Conservation (phyloP, 257 asterid genomes). For the Anisodus tanguticus region DNA sequence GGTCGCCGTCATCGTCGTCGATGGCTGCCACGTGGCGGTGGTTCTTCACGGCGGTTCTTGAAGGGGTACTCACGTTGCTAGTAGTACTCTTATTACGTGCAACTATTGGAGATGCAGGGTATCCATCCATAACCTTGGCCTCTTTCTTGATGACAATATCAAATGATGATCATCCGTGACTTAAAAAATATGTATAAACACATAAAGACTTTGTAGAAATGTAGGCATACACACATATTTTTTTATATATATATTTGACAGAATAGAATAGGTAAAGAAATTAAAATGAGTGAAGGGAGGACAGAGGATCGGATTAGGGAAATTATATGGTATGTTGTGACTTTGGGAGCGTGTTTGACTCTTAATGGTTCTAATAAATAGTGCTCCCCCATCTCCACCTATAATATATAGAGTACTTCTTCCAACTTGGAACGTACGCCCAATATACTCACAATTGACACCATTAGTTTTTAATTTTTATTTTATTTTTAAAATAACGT, state of each 20-base stretch:
- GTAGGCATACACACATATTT: background rate
- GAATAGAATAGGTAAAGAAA: background rate
- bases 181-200: background rate
- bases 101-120: slow-evolving; percentile 32
- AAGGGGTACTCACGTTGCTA: background rate
- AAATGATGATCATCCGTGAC: background rate
- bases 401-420: background rate
- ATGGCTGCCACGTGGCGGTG: slow-evolving; percentile 29
- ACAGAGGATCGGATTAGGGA: background rate
- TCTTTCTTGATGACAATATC: slow-evolving; percentile 22
- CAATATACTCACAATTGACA: background rate
- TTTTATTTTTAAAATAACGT: slow-evolving; percentile 35
- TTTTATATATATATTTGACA: background rate
- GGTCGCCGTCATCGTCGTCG: slow-evolving; percentile 40
- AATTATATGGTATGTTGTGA: background rate
- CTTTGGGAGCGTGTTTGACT: background rate
- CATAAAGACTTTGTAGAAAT: background rate
- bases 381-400: background rate
- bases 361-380: background rate
- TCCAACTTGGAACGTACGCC: background rate
- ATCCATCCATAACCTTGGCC: slow-evolving; percentile 37
- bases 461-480: background rate
- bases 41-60: slow-evolving; percentile 37
- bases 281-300: background rate
- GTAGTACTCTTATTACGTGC: slow-evolving; percentile 24